Evolutionary conservation across 1,139 yeast genomes (phyloP).

Genomic region (Wickerhamiella infanticola): DNA sequence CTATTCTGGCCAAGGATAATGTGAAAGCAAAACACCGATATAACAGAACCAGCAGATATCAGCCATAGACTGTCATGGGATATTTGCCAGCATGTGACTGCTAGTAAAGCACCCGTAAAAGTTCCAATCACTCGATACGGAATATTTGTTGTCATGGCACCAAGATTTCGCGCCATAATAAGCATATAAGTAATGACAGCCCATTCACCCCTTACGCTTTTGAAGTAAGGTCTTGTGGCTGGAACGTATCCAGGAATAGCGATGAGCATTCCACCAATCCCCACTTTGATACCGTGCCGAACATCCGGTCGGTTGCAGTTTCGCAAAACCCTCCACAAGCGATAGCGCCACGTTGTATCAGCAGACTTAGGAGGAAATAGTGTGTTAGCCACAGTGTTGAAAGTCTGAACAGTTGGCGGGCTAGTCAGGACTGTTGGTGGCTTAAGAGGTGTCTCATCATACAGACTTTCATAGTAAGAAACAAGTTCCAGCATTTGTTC

Average conservation of each 20-base stretch:
- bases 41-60: conserved; percentile 41
- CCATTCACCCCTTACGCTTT: conserved; percentile 73
- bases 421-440: not conserved
- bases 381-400: not conserved
- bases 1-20: conserved; percentile 52
- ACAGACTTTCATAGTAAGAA: conserved; percentile 26
- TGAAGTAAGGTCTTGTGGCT: conserved; percentile 37
- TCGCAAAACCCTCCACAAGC: conserved; percentile 32
- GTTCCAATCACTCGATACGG: conserved; percentile 69
- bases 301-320: conserved; percentile 45
- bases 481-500: conserved; percentile 33
- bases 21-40: conserved; percentile 51
- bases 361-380: not conserved
- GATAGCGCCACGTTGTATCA: conserved; percentile 6
- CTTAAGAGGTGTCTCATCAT: not conserved
- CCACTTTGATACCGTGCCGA: conserved; percentile 67
- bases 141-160: conserved; percentile 70
- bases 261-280: conserved; percentile 54
- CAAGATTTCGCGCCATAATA: conserved; percentile 76
- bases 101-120: conserved; percentile 49
- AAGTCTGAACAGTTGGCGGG: not conserved
- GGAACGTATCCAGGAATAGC: conserved; percentile 57
- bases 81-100: conserved; percentile 42
- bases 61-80: conserved; percentile 43
- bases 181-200: conserved; percentile 64